A percentile compares a stretch with the other conserved stretches of the same genome.
Conservation (phyloP, 495 filamentous ascomycete genomes). For the Tuber borchii region DNA sequence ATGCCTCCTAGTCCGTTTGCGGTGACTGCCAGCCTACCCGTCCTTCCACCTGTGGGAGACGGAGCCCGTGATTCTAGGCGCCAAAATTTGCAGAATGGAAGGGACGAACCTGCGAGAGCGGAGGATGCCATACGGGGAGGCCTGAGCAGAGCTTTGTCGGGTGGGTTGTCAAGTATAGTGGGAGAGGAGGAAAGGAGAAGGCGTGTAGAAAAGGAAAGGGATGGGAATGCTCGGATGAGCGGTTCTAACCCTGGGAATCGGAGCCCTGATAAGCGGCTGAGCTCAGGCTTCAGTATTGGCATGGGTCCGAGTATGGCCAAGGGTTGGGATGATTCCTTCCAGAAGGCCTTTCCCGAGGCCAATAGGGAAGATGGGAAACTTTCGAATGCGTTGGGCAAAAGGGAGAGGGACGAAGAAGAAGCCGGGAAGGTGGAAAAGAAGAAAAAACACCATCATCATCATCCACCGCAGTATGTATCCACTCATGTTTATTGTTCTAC, state of each 20-base stretch:
- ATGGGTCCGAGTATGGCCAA: constrained; percentile 30
- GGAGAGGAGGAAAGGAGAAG: constrained; percentile 27
- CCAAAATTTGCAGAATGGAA: constrained; percentile 33
- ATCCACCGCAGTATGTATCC: constrained; percentile 47
- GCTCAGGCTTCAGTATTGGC: constrained; percentile 17
- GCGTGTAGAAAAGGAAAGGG: constrained; percentile 33
- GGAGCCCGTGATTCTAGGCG: constrained; percentile 39
- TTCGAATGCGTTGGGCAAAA: constrained; percentile 21
- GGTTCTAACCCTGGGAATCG: constrained; percentile 27
- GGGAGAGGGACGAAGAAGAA: constrained; percentile 42
- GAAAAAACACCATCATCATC: constrained; percentile 44
- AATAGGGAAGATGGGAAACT: constrained; percentile 25
- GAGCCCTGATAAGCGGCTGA: constrained; percentile 27
- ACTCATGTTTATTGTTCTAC: background rate
- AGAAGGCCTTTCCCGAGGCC: constrained; percentile 29
- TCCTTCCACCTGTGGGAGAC: constrained; percentile 45
- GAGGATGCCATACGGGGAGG: constrained; percentile 50
- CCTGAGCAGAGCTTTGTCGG: constrained; percentile 41
- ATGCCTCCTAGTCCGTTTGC: constrained; percentile 49
- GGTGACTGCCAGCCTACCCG: constrained; percentile 44
- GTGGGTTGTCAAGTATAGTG: constrained; percentile 16
- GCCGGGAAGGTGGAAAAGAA: constrained; percentile 39
- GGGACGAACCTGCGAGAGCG: constrained; percentile 53
- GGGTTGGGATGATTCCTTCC: constrained; percentile 34
- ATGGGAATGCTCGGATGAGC: constrained; percentile 29